phyloP scores from a whole-genome alignment of 805 yeast genomes.

The Candida verbasci region DNA sequence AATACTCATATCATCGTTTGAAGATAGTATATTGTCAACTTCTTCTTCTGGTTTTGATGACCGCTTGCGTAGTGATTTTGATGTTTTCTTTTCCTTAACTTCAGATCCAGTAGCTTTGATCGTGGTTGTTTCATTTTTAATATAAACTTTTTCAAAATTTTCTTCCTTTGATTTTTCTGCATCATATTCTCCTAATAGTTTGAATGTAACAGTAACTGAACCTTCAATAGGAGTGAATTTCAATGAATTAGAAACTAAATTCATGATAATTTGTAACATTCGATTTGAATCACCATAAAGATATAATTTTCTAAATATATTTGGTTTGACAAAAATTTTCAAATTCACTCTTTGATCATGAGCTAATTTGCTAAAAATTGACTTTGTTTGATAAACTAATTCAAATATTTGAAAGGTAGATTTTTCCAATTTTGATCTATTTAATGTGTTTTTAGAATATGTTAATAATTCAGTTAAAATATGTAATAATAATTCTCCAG shows the following conservation, averaged over 20 bases:
- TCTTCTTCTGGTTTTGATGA: not conserved
- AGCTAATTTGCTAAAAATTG: conserved; percentile 80
- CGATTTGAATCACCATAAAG: conserved; percentile 86
- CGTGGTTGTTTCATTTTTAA: conserved; percentile 20
- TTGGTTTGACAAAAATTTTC: conserved; percentile 60
- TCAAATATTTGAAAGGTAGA: conserved; percentile 77
- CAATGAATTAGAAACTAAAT: conserved; percentile 82
- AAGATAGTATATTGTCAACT: not conserved
- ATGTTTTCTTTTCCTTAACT: not conserved
- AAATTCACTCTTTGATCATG: conserved; percentile 71
- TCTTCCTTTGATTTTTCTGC: conserved; percentile 36
- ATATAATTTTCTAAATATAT: conserved; percentile 54
- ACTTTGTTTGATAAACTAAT: conserved; percentile 76
- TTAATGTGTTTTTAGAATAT: conserved; percentile 86
- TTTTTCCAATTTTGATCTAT: conserved; percentile 77
- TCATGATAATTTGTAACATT: conserved; percentile 88
- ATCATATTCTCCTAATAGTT: conserved; percentile 70
- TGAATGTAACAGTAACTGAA: conserved; percentile 59
- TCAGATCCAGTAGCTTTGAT: not conserved
- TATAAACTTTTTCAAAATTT: conserved; percentile 44
- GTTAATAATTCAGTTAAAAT: conserved; percentile 86
- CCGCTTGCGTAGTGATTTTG: not conserved
- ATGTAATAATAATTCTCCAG: conserved; percentile 87
- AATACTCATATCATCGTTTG: conserved; percentile 17
- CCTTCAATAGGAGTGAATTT: conserved; percentile 94